Evolutionary conservation across 1,139 yeast genomes (phyloP).

Genomic region (Wickerhamomyces sp.): DNA sequence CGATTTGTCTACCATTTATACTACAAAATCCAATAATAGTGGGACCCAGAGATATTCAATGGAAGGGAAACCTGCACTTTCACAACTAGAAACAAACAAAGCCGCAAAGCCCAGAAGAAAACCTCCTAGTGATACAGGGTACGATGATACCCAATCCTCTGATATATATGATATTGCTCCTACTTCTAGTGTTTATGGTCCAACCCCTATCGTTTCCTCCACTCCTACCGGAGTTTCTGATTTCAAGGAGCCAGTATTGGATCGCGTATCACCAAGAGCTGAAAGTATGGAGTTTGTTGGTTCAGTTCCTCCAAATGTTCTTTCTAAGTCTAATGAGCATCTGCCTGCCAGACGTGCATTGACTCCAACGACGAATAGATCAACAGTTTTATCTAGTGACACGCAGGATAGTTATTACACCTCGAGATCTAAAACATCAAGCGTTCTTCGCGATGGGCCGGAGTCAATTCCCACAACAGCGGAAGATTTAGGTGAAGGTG

Average conservation of each 20-base stretch:
- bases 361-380: neutral
- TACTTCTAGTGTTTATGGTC: slow-evolving; percentile 15
- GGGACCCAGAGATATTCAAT: neutral
- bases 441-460: neutral
- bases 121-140: slow-evolving; percentile 5
- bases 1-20: neutral
- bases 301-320: slow-evolving; percentile 5
- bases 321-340: neutral
- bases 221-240: slow-evolving; percentile 5
- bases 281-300: slow-evolving; percentile 4
- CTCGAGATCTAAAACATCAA: neutral
- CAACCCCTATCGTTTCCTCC: slow-evolving; percentile 11
- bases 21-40: neutral
- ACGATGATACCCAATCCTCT: neutral
- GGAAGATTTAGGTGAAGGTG: slow-evolving; percentile 2
- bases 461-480: neutral
- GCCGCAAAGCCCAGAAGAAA: slow-evolving; percentile 8
- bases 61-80: slow-evolving; percentile 2
- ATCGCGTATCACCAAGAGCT: slow-evolving; percentile 1
- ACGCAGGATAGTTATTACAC: slow-evolving; percentile 2
- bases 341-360: neutral
- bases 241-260: slow-evolving; percentile 1
- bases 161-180: slow-evolving; percentile 4
- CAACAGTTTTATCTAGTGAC: slow-evolving; percentile 7
- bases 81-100: slow-evolving; percentile 3